Evolutionary conservation across 768 basidiomycete species (phyloP).

Genomic region (Sporobolomyces phaffii): DNA sequence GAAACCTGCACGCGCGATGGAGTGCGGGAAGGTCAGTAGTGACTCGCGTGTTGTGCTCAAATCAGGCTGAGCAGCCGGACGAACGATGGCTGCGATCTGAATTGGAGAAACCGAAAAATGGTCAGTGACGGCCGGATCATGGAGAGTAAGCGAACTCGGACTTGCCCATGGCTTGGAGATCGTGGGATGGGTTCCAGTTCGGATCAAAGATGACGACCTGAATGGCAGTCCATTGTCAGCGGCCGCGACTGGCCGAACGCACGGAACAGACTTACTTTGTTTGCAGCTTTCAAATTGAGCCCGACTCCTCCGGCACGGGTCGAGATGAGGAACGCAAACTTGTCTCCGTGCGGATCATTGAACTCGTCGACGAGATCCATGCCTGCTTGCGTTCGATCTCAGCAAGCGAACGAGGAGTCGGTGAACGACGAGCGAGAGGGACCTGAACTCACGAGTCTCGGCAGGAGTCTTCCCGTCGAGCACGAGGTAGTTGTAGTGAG

Average conservation of each 20-base stretch:
- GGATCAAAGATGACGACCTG: slow-evolving; percentile 48
- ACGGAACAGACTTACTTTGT: slow-evolving; percentile 61
- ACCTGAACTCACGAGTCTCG: slow-evolving; percentile 57
- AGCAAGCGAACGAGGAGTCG: not conserved
- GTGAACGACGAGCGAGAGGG: not conserved
- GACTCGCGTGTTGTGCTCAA: not conserved
- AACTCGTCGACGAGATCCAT: slow-evolving; percentile 86
- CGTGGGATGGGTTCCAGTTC: slow-evolving; percentile 96
- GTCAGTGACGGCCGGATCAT: too few species aligned
- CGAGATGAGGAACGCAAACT: slow-evolving; percentile 90
- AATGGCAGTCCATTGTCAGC: not conserved
- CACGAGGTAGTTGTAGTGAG: slow-evolving; percentile 40
- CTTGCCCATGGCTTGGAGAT: slow-evolving; percentile 57
- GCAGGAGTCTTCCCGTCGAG: slow-evolving; percentile 71
- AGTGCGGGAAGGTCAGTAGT: not conserved
- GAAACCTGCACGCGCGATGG: slow-evolving; percentile 72
- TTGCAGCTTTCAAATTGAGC: slow-evolving; percentile 85
- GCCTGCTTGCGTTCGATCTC: slow-evolving; percentile 50
- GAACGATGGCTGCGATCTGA: slow-evolving; percentile 15
- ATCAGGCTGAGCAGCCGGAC: slow-evolving; percentile 68
- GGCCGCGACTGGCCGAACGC: slow-evolving; percentile 52
- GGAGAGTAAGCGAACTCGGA: not conserved
- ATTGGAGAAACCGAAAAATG: too few species aligned
- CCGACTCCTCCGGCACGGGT: slow-evolving; percentile 92
- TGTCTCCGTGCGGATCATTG: slow-evolving; percentile 79